Evolutionary conservation across 2,329 filamentous ascomycete species (phyloP).

Genomic region (Colletotrichum sp.): DNA sequence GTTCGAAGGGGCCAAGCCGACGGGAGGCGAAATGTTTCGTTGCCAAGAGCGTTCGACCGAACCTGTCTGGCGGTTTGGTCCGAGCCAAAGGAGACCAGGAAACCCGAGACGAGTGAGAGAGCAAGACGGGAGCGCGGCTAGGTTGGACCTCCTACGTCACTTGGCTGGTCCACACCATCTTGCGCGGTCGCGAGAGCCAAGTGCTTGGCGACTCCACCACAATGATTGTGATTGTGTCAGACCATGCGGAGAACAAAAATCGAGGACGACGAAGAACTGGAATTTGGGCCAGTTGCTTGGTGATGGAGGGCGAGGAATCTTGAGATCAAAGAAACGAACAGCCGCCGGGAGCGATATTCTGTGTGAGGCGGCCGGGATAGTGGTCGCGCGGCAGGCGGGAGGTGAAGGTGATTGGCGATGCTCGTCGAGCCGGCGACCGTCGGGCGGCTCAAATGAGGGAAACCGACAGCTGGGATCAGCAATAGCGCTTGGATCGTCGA

Average conservation of each 20-base stretch:
- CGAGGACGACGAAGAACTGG: not conserved
- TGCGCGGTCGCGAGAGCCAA: constrained; percentile 18
- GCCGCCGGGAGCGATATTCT: constrained; percentile 3
- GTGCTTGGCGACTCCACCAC: constrained; percentile 16
- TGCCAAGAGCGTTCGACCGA: constrained; percentile 4
- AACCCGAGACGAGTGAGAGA: not conserved
- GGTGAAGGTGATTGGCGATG: not conserved
- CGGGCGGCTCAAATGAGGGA: constrained; percentile 6
- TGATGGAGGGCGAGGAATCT: not conserved
- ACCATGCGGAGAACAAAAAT: not conserved
- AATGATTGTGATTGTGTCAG: constrained; percentile 13
- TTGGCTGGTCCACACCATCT: constrained; percentile 18
- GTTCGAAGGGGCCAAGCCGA: not conserved
- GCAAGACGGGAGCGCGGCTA: not conserved
- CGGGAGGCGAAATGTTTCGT: not conserved
- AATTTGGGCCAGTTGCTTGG: not conserved
- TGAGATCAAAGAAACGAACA: not conserved
- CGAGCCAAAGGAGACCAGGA: not conserved
- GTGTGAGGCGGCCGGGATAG: not conserved
- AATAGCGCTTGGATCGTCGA: constrained; percentile 17
- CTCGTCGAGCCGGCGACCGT: not conserved
- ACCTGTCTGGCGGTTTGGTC: constrained; percentile 1
- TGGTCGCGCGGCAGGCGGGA: not conserved
- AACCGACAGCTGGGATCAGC: constrained; percentile 11
- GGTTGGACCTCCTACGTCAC: constrained; percentile 18